Conservation (phyloP, 2,329 filamentous ascomycete genomes). For the Xylaria arbuscula region DNA sequence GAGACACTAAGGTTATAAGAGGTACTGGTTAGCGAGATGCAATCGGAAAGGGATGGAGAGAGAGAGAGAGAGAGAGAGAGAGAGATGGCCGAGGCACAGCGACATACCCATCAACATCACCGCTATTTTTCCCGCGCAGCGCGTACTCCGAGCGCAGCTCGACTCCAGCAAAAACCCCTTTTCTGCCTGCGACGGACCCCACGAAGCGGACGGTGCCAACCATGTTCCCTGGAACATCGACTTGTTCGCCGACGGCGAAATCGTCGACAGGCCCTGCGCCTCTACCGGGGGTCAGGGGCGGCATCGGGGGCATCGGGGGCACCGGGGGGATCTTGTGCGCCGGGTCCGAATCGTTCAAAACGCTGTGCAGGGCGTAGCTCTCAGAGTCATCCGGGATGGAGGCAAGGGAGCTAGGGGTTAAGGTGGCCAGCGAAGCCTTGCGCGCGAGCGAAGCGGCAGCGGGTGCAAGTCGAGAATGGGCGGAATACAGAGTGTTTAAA, state of each 20-base stretch:
- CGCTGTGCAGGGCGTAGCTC: conserved; percentile 69
- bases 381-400: conserved; percentile 74
- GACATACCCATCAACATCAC: conserved; percentile 89
- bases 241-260: conserved; percentile 80
- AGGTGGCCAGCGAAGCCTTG: conserved; percentile 77
- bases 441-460: conserved; percentile 64
- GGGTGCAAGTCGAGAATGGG: conserved; percentile 60
- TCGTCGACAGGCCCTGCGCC: conserved; percentile 58
- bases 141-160: conserved; percentile 87
- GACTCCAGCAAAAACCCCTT: conserved; percentile 90
- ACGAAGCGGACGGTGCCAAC: conserved; percentile 89
- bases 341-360: conserved; percentile 56
- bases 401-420: conserved; percentile 72
- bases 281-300: conserved; percentile 65
- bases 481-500: conserved; percentile 63
- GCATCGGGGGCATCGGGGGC: conserved; percentile 55
- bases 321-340: conserved; percentile 46
- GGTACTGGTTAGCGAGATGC: conserved; percentile 27
- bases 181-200: conserved; percentile 87
- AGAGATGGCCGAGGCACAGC: neutral
- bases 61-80: conserved; percentile 4
- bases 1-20: conserved; percentile 60
- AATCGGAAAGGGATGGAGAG: conserved; percentile 28
- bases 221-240: conserved; percentile 96
- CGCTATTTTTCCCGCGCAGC: conserved; percentile 89